Evolutionary conservation across 2,329 filamentous ascomycete genomes (phyloP), one percentile per base, ranked within the genome.

Genomic region (Botryotinia calthae): DNA sequence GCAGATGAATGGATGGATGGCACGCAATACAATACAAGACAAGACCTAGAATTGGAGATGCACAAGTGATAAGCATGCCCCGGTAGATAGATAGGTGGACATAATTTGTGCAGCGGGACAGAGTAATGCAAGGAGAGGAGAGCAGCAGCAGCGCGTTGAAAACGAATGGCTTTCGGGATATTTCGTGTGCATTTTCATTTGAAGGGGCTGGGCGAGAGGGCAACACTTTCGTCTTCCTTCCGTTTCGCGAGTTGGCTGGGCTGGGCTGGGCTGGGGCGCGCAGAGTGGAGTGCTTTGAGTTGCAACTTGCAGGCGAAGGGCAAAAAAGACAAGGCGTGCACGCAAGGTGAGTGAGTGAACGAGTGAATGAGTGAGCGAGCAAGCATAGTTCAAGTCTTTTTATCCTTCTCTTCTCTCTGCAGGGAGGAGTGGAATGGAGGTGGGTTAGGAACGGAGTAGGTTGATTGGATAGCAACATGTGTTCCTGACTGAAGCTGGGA

Each of bases 401-500:
- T 2, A 22, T 34, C 10, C 34, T 8, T 40, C 18, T 12, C 58
- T 59, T 14, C 59, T 40, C 51, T 40, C n/a, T 34, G 25, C 42
- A n/a, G 22, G 14, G 25, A 61, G 34, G 22, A 37, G 16, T 40
- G 34, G 34, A 62, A n/a, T 40, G 58, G 22, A 62, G 59, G 37
- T 54, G 46, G 46, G 31, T 54, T 54, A 28, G 64, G n/a, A 16
- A 67, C n/a, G 46, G 31, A n/a, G 4, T 3, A 40, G 37, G 25
- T 56, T n/a, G 25, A 56, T 56, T 67, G 65, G 48, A 56, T 42
- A 3, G 65, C 8, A 9, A 40, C 28, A 12, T 14, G 37, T 25
- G 65, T 67, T 67, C 65, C 65, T 67, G 65, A 31, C 65, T 67
- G 65, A 31, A 54, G 48, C 48, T 42, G 48, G 51, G 48, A 28